A percentile compares a stretch with the other conserved stretches of the same genome.
phyloP scores from a whole-genome alignment of 768 basidiomycete species.

The Agaricus sinodeliciosus region DNA sequence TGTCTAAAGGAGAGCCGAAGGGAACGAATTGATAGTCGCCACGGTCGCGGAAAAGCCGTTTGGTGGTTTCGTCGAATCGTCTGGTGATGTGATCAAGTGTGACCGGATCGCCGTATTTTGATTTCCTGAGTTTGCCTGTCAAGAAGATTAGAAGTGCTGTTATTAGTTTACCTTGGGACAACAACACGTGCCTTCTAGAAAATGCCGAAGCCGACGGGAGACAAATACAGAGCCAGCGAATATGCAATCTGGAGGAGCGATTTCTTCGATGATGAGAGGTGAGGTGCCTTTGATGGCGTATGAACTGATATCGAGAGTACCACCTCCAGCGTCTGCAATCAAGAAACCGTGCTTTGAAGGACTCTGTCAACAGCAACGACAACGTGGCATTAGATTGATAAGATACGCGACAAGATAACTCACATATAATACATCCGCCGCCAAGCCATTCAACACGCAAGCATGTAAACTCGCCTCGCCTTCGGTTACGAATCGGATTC shows the following conservation, averaged over 20 bases:
- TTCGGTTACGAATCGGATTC: slow-evolving; percentile 77
- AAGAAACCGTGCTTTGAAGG: slow-evolving; percentile 73
- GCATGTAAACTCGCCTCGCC: slow-evolving; percentile 82
- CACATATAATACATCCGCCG: slow-evolving; percentile 71
- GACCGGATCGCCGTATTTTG: slow-evolving; percentile 66
- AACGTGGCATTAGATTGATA: background rate
- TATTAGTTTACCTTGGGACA: slow-evolving; percentile 1
- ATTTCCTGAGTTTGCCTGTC: slow-evolving; percentile 64
- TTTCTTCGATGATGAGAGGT: slow-evolving; percentile 75
- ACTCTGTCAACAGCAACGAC: slow-evolving; percentile 35
- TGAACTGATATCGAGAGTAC: slow-evolving; percentile 75
- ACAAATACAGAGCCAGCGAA: slow-evolving; percentile 84
- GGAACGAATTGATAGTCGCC: slow-evolving; percentile 65
- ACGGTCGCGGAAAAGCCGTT: slow-evolving; percentile 67
- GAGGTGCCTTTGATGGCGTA: slow-evolving; percentile 66
- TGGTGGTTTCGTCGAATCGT: slow-evolving; percentile 78
- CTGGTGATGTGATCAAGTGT: slow-evolving; percentile 75
- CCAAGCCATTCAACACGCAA: slow-evolving; percentile 71
- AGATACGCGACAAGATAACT: slow-evolving; percentile 15
- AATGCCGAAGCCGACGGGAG: slow-evolving; percentile 64
- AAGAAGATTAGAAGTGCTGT: slow-evolving; percentile 6
- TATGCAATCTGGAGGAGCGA: slow-evolving; percentile 81
- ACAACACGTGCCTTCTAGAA: slow-evolving; percentile 51
- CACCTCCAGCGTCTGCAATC: slow-evolving; percentile 76
- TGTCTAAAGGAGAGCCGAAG: slow-evolving; percentile 76